These are phyloP conservation scores for Trichoderma koningiopsis DNA, from an alignment of 2,329 filamentous ascomycete genomes.

Conservation along the genomic window DNA sequence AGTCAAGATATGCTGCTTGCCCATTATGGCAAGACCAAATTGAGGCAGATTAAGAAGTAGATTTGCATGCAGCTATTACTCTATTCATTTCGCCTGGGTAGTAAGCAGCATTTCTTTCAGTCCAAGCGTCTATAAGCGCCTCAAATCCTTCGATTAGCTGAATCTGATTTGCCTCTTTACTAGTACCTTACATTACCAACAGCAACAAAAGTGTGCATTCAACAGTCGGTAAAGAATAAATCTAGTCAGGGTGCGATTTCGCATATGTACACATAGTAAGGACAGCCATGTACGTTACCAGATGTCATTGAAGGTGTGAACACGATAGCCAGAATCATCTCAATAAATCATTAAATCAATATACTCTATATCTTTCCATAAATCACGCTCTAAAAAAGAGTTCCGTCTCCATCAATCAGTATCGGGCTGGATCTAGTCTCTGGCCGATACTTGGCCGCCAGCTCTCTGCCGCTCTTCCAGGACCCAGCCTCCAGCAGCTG, in stretches of 20 bases:
- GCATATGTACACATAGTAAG: not conserved
- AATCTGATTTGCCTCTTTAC: too few relatives aligned
- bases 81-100: too few relatives aligned
- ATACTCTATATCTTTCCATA: not conserved
- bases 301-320: not conserved
- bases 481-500: conserved; percentile 57
- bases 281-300: not conserved
- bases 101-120: too few relatives aligned
- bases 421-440: conserved; percentile 83
- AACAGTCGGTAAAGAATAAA: not conserved
- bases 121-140: too few relatives aligned
- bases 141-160: too few relatives aligned
- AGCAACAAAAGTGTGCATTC: too few relatives aligned
- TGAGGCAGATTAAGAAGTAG: not conserved
- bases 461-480: conserved; percentile 72
- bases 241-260: not conserved
- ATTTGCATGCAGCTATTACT: too few relatives aligned
- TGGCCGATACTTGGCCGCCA: conserved; percentile 76
- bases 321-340: not conserved
- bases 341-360: not conserved
- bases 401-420: conserved; percentile 79
- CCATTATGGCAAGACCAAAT: not conserved
- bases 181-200: too few relatives aligned
- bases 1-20: not conserved
- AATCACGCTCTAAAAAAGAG: conserved; percentile 66